A percentile compares a stretch with the other conserved stretches of the same genome.
Evolutionary conservation across 495 filamentous ascomycete species (phyloP).

Genomic region (Darksidea phi): DNA sequence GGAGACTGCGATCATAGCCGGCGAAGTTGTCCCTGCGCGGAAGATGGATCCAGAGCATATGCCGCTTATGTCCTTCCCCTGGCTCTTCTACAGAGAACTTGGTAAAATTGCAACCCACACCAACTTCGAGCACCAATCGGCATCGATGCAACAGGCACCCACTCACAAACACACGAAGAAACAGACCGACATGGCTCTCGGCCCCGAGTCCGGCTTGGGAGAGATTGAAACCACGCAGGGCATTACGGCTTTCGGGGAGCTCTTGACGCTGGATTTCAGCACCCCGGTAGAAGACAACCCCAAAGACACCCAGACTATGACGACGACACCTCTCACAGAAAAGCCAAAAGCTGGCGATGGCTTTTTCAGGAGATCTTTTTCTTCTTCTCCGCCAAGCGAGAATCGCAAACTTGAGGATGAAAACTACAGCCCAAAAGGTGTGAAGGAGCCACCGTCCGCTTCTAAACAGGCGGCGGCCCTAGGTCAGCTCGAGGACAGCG

Average conservation of each 20-base stretch:
- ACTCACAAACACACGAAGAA: conserved; percentile 10
- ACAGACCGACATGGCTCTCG: not conserved
- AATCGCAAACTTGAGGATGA: too few species aligned
- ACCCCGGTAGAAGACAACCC: too few species aligned
- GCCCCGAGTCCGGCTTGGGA: not conserved
- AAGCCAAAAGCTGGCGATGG: too few species aligned
- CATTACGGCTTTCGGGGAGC: conserved; percentile 44
- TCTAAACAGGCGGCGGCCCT: too few species aligned
- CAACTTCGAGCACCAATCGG: not conserved
- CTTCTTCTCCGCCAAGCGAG: too few species aligned
- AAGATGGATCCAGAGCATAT: conserved; percentile 50
- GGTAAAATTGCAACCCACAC: conserved; percentile 61
- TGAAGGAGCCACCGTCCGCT: too few species aligned
- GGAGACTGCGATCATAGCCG: conserved; percentile 40
- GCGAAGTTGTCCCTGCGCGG: conserved; percentile 40
- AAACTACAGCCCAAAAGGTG: too few species aligned
- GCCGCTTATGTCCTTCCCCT: conserved; percentile 91
- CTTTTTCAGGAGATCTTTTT: too few species aligned
- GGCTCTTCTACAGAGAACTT: conserved; percentile 76
- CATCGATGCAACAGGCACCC: not conserved
- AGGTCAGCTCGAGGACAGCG: too few species aligned
- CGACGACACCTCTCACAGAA: too few species aligned
- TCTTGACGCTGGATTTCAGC: conserved; percentile 37
- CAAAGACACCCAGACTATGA: too few species aligned
- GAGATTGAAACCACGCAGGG: conserved; percentile 32